Evolutionary conservation across 192 early-diverging fungal genomes (phyloP).

Genomic region (Coemansia sp.): DNA sequence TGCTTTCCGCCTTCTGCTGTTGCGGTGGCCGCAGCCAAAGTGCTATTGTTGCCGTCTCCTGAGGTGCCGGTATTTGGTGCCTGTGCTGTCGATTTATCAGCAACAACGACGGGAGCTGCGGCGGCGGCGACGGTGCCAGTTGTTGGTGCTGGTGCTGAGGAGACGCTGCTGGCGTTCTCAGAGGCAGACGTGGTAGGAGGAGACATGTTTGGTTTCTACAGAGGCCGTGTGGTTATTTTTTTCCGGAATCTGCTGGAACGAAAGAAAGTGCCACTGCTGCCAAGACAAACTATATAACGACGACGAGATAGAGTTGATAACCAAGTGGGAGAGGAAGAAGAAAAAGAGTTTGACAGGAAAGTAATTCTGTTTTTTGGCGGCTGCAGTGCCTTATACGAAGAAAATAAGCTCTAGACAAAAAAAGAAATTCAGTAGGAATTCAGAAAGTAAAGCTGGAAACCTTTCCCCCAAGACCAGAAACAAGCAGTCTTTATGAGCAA

Average conservation of each 20-base stretch:
- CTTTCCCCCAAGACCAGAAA: not conserved
- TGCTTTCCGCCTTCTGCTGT: not conserved
- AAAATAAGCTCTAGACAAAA: not conserved
- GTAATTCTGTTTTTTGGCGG: not conserved
- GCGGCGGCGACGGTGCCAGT: conserved; percentile 17
- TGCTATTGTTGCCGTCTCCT: conserved; percentile 1
- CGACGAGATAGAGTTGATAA: conserved; percentile 1
- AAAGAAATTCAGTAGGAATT: not conserved
- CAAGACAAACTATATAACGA: conserved; percentile 1
- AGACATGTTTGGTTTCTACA: conserved; percentile 21
- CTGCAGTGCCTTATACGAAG: conserved; percentile 2
- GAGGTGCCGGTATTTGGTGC: not conserved
- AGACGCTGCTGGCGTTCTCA: conserved; percentile 14
- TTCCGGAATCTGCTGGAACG: not conserved
- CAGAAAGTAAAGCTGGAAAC: not conserved
- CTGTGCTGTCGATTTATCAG: not conserved
- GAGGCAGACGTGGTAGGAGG: conserved; percentile 33
- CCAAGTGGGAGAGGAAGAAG: not conserved
- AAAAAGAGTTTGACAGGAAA: not conserved
- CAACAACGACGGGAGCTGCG: conserved; percentile 11
- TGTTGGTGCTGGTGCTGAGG: conserved; percentile 1
- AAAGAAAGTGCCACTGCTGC: conserved; percentile 3
- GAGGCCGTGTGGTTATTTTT: conserved; percentile 5
- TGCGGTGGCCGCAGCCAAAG: not conserved
- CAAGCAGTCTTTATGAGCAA: not conserved